Base-by-base conservation (phyloP, 495 filamentous ascomycete genomes). In the Penicillium daleae region DNA sequence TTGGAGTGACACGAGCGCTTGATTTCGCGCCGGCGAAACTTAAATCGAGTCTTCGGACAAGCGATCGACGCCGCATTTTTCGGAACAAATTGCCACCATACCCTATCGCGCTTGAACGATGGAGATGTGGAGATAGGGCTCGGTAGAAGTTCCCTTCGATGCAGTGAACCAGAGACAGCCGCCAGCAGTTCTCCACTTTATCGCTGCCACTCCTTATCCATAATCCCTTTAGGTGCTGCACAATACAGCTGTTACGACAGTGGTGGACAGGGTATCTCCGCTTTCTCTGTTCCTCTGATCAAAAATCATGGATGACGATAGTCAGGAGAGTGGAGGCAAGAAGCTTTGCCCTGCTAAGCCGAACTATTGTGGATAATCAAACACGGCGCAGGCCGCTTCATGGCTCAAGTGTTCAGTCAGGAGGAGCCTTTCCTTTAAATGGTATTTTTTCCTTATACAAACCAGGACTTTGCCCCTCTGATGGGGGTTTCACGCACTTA, bases 41-140 rank as follows among this genome's bases (percentile, higher is more conserved):
- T 61, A 58, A 39, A 33, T 50, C 9, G 17, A 27, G 50, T 44
- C 9, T 29, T 57, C 24, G 17, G 22, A 32, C 54, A 17, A 13
- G 52, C 37, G 63, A 63, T 66, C 60, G 57, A 40, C 57, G 57
- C 39, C 56, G 57, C 51, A 61, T 55, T 63, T 55, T 62, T 48
- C 35, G 26, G 56, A 56, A 19, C 13, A 31, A 21, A 29, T 56
- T n/a, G 31, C 21, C 21, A 59, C 21, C 35, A 27, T 49, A 48
- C 52, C 48, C 37, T 42, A 56, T 52, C 19, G 21, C 49, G 40
- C 49, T 40, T 55, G 46, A 62, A 62, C 17, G 44, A 51, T 60
- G 63, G 63, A 29, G 26, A 49, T 13, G 46, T 49, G 46, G 46
- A 49, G 46, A 49, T 27, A 42, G 39, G 13, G 22, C 35, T 57